Percentiles rank a stretch among this genome's conserved stretches.
Conservation (phyloP, 495 filamentous ascomycete genomes). For the Mycothermus thermophilus region DNA sequence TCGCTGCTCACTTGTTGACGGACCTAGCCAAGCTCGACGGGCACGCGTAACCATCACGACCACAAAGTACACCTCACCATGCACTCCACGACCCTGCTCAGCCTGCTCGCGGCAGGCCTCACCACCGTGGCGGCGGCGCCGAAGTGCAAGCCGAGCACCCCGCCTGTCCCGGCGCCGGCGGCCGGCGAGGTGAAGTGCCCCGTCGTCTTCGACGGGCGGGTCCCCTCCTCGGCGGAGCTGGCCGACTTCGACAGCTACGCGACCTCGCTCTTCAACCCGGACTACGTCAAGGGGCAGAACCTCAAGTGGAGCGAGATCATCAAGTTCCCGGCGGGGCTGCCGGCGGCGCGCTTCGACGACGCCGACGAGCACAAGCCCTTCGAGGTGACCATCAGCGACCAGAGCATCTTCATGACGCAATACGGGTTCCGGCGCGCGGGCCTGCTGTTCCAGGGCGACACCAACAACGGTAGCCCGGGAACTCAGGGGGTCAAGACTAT, state of each 20-base stretch:
- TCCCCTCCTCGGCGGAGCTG: constrained; percentile 14
- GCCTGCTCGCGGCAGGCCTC: constrained; percentile 2
- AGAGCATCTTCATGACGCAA: constrained; percentile 41
- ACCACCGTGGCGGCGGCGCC: constrained; percentile 1
- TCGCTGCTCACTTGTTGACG: too few species aligned
- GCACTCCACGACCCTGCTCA: constrained; percentile 10
- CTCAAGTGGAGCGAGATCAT: constrained; percentile 35
- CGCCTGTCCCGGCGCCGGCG: not conserved
- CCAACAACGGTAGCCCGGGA: constrained; percentile 34
- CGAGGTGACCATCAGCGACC: constrained; percentile 38
- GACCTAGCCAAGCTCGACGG: too few species aligned
- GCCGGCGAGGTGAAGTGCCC: constrained; percentile 26
- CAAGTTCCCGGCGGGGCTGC: constrained; percentile 23
- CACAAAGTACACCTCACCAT: too few species aligned
- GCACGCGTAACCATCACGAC: too few species aligned
- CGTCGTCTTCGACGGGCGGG: constrained; percentile 32
- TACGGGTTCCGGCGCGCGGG: constrained; percentile 43
- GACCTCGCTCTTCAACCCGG: constrained; percentile 31
- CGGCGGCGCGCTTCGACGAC: constrained; percentile 29
- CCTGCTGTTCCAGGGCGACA: constrained; percentile 34
- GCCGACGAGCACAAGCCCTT: constrained; percentile 21
- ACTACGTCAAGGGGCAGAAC: constrained; percentile 31
- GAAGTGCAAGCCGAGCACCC: not conserved
- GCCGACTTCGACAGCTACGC: constrained; percentile 31
- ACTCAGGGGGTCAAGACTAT: constrained; percentile 36